Evolutionary conservation across 176 grass and related monocot genomes (phyloP), one percentile per base, ranked within the genome.

Genomic region (Oryza nivara): DNA sequence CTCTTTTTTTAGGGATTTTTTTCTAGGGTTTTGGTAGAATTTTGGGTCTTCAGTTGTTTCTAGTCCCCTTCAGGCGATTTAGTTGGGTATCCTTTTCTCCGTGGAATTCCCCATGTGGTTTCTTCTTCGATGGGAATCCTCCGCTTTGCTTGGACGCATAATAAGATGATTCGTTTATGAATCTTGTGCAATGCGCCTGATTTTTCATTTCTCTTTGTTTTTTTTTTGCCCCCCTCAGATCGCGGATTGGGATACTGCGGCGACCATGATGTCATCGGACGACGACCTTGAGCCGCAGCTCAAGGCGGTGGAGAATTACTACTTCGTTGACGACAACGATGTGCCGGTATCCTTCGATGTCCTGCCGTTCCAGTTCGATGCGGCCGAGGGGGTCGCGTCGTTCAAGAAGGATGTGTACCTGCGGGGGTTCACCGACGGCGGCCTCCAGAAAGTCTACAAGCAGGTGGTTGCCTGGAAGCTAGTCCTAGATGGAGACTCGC

Each of bases 391-490:
- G 44, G 76, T 79, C 3, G 45, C 52, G 4, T 71, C 73, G 56
- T 49, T 75, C 30, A 77, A 73, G 67, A 83, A 30, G 52, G 60
- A 88, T n/a, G 81, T 93, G 20, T 90, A 88, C 63, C 73, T 93
- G 61, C 60, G 41, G 12, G 91, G 88, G 4, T 47, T 74, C 13
- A 44, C 91, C 0, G 77, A 88, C 19, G 68, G 84, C 3, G 76
- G 84, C 82, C 80, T 88, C 41, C 84, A 86, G 41, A 88, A 86
- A 23, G 85, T 93, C 1, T 93, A 90, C 67, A 86, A 90, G 82
- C 80, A 80, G 65, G 91, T 81, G 22, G 83, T 80, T 17, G 88
- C 88, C 1, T 95, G 93, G 93, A 95, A 92, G 88, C 58, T 95
- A 28, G 72, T 35, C 28, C 67, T 96, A 7, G 67, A 82, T 6